A percentile compares a stretch with the other conserved stretches of the same genome.
phyloP scores from a whole-genome alignment of 1,284 basidiomycete species.

The Trichosporon coremiiforme region DNA sequence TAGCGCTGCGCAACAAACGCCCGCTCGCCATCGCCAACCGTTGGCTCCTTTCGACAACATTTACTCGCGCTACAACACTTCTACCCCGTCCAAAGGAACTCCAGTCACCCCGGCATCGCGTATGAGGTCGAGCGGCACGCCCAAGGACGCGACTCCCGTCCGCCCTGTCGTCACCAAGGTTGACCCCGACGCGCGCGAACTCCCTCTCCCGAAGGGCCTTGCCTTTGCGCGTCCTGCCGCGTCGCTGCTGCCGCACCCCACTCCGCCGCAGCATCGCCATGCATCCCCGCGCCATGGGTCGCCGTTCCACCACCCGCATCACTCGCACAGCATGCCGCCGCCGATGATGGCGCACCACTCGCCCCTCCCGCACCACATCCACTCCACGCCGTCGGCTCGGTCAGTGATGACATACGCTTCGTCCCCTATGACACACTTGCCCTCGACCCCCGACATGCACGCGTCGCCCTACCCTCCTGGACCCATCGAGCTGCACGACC shows the following conservation, averaged over 20 bases:
- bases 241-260: constrained; percentile 25
- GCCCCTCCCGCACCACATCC: constrained; percentile 24
- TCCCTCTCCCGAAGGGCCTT: constrained; percentile 32
- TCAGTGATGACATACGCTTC: constrained; percentile 30
- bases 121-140: constrained; percentile 22
- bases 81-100: constrained; percentile 17
- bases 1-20: constrained; percentile 20
- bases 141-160: constrained; percentile 30
- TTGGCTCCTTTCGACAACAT: constrained; percentile 31
- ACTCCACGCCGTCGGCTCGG: constrained; percentile 26
- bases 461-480: constrained; percentile 30
- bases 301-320: constrained; percentile 25
- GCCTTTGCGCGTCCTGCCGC: constrained; percentile 26
- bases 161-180: constrained; percentile 31
- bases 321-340: constrained; percentile 16
- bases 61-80: constrained; percentile 21
- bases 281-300: constrained; percentile 20
- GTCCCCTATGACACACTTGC: constrained; percentile 33
- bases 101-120: constrained; percentile 28
- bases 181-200: constrained; percentile 32
- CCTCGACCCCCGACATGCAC: constrained; percentile 30
- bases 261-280: constrained; percentile 25
- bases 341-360: constrained; percentile 23
- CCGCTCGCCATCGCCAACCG: constrained; percentile 32
- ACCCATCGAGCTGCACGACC: constrained; percentile 32